These are phyloP conservation scores for Glycine tomentella DNA, from an alignment of 306 rosid species.

Conservation along the genomic window DNA sequence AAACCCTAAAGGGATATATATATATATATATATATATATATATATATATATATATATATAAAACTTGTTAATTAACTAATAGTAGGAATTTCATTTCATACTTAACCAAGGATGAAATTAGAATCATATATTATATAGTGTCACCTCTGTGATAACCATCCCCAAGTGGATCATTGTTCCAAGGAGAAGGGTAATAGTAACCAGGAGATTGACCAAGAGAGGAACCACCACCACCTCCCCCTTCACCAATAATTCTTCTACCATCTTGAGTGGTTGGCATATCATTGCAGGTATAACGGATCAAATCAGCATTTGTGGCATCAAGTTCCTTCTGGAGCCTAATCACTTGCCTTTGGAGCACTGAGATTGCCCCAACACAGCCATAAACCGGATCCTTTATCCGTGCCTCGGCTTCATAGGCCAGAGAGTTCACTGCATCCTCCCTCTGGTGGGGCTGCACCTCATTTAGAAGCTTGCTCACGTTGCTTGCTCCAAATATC, in stretches of 20 bases:
- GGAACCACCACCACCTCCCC: constrained; percentile 39
- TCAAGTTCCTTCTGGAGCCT: constrained; percentile 91
- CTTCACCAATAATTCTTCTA: constrained; percentile 42
- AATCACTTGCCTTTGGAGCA: constrained; percentile 85
- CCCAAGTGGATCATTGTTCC: constrained; percentile 56
- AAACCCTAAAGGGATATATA: constrained; percentile 40
- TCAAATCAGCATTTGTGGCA: constrained; percentile 79
- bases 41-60: too few relatives aligned
- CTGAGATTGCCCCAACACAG: constrained; percentile 86
- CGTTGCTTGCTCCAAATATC: constrained; percentile 94
- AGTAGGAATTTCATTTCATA: neutral
- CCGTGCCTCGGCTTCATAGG: constrained; percentile 91
- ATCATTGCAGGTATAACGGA: constrained; percentile 65
- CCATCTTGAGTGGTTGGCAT: constrained; percentile 42
- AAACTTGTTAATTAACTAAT: neutral
- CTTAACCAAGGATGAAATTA: neutral
- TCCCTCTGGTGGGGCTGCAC: constrained; percentile 85
- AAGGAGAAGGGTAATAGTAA: constrained; percentile 55
- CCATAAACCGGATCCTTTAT: constrained; percentile 90
- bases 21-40: too few relatives aligned
- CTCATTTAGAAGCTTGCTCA: constrained; percentile 82
- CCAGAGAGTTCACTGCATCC: constrained; percentile 91
- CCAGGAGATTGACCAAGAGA: constrained; percentile 53
- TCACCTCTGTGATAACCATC: constrained; percentile 54
- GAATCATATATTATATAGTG: neutral